Evolutionary conservation across 805 yeast genomes (phyloP).

Genomic region (Ogataea salicorniae): DNA sequence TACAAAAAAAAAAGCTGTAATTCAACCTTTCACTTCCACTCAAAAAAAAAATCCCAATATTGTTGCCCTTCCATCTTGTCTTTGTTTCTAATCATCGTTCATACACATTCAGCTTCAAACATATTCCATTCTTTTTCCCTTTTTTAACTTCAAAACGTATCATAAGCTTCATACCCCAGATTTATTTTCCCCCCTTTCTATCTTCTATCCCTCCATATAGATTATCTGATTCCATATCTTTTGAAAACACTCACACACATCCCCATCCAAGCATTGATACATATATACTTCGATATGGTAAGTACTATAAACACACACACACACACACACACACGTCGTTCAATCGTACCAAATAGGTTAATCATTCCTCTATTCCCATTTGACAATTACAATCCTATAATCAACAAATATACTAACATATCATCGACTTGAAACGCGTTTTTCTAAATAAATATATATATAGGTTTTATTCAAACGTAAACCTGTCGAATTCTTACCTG

Average conservation of each 20-base stretch:
- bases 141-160: background rate
- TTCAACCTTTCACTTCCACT: too few species aligned
- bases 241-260: background rate
- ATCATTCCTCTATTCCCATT: too few species aligned
- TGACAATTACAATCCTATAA: too few species aligned
- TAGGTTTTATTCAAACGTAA: slow-evolving; percentile 77
- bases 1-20: background rate
- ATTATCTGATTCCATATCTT: background rate
- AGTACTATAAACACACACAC: too few species aligned
- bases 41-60: too few species aligned
- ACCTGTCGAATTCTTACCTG: slow-evolving; percentile 54
- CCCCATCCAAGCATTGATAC: too few species aligned
- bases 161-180: background rate
- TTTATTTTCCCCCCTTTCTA: background rate
- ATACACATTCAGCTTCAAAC: background rate
- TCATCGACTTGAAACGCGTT: too few species aligned
- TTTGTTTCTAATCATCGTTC: background rate
- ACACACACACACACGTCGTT: background rate
- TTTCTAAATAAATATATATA: background rate
- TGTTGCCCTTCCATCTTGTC: too few species aligned
- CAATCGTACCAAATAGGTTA: background rate
- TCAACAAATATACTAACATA: slow-evolving; percentile 1
- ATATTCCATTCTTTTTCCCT: background rate
- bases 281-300: too few species aligned
- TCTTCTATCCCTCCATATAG: background rate